A percentile compares a stretch with the other conserved stretches of the same genome.
Evolutionary conservation across 2,329 filamentous ascomycete species (phyloP).

Genomic region (Aspergillus ruber): DNA sequence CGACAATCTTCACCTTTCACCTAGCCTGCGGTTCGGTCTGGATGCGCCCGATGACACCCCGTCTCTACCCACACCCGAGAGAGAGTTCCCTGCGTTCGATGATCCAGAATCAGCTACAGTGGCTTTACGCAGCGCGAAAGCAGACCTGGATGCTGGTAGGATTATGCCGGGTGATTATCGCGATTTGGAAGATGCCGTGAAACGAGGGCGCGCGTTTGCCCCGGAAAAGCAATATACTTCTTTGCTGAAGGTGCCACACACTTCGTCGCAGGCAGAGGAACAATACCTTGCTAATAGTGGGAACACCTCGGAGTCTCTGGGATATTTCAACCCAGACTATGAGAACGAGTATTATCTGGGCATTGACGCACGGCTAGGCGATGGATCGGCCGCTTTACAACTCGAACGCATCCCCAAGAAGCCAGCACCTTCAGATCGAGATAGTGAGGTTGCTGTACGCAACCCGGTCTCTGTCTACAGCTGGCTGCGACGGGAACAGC

Average conservation of each 20-base stretch:
- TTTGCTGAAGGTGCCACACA: slow-evolving; percentile 27
- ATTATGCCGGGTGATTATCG: slow-evolving; percentile 31
- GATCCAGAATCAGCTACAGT: slow-evolving; percentile 28
- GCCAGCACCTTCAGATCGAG: slow-evolving; percentile 44
- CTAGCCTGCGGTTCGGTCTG: slow-evolving; percentile 68
- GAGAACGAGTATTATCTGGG: slow-evolving; percentile 39
- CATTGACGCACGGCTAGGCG: slow-evolving; percentile 35
- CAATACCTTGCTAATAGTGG: slow-evolving; percentile 10
- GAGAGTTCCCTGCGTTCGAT: slow-evolving; percentile 26
- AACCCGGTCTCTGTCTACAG: slow-evolving; percentile 94
- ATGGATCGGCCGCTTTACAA: slow-evolving; percentile 47
- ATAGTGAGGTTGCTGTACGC: slow-evolving; percentile 52
- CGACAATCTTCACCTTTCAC: slow-evolving; percentile 68
- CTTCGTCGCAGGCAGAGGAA: slow-evolving; percentile 10
- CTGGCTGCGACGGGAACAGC: slow-evolving; percentile 81
- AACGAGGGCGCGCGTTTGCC: slow-evolving; percentile 33
- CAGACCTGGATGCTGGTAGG: slow-evolving; percentile 29
- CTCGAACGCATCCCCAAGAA: slow-evolving; percentile 35
- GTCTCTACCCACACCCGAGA: slow-evolving; percentile 43
- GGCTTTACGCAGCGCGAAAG: slow-evolving; percentile 34
- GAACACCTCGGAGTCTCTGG: slow-evolving; percentile 28
- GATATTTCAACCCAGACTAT: slow-evolving; percentile 40
- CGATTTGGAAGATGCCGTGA: slow-evolving; percentile 33
- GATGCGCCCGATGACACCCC: slow-evolving; percentile 39
- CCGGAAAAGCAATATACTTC: slow-evolving; percentile 28